Base-by-base conservation (phyloP, 768 basidiomycete species). In the Amanita inopinata region DNA sequence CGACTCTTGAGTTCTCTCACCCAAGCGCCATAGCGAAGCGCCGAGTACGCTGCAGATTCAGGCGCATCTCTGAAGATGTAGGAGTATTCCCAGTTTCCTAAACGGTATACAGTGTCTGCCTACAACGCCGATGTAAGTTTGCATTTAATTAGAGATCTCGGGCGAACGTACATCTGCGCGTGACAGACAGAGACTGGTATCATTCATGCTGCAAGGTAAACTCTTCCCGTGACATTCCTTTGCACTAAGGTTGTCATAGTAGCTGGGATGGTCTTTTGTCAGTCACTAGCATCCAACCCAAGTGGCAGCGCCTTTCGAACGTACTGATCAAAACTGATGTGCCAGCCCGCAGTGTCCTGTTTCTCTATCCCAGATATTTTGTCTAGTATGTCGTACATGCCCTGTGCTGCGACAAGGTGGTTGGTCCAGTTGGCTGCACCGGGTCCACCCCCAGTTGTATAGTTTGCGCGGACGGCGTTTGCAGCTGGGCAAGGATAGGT, bases 11-110 rank as follows among this genome's bases (percentile, higher is more conserved):
- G 53, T 46, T 74, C 71, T 2, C 71, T 57, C 31, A 69, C 53
- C 64, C 65, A 74, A 1, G 61, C 69, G 0, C 73, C 73, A 33
- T 66, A 73, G 43, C 56, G 60, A n/a, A 71, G 50, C 2, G 66
- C 58, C 9, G 69, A 51, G 38, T 71, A 73, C 42, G 63, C 50
- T 0, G 69, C 55, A 1, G 71, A 70, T 6, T 62, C 55, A 19
- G 66, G 64, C 0, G 70, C 69, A 38, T 71, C 69, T 1, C 71
- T 62, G 53, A 53, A 73, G 19, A 66, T 59, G 64, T 64, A 80
- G 45, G 62, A 71, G 46, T 79, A 78, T 53, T 79, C 76, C 73
- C 74, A 79, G 45, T 74, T 73, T 0, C 75, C 76, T 3, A 76
- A 62, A 14, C 72, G 65, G 49, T 69, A 79, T 2, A 77, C 74